phyloP scores from a whole-genome alignment of 768 basidiomycete genomes.

The Leccinum arenicola region DNA sequence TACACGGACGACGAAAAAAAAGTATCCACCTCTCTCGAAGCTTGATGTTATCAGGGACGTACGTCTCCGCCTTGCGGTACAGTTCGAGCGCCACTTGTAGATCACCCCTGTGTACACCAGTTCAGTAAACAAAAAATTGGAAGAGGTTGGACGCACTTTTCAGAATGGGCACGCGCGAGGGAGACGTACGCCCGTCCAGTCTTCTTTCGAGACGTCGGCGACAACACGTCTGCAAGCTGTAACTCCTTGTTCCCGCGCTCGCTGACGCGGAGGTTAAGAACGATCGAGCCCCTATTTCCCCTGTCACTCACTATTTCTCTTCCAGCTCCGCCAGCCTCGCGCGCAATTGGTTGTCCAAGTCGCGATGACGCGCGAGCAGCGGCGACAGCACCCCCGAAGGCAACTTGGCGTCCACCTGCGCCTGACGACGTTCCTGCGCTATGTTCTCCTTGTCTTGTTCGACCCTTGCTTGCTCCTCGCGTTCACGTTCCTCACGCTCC shows the following conservation, averaged over 20 bases:
- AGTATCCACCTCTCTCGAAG: conserved; percentile 85
- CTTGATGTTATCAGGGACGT: conserved; percentile 84
- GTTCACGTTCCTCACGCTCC: conserved; percentile 35
- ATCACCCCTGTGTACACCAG: conserved; percentile 53
- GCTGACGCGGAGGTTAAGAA: conserved; percentile 32
- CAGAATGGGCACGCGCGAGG: conserved; percentile 75
- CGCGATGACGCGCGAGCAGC: conserved; percentile 60
- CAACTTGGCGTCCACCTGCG: conserved; percentile 17
- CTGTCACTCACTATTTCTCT: conserved; percentile 59
- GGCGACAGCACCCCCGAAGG: conserved; percentile 52
- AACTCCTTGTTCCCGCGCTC: conserved; percentile 61
- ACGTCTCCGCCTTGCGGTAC: conserved; percentile 77
- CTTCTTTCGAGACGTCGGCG: conserved; percentile 76
- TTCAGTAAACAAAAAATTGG: background rate
- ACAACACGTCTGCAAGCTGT: conserved; percentile 59
- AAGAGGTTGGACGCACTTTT: conserved; percentile 54
- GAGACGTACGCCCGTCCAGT: conserved; percentile 82
- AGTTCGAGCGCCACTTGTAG: conserved; percentile 77
- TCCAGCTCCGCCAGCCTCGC: conserved; percentile 66
- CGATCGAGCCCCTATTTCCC: conserved; percentile 15
- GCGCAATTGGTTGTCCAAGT: conserved; percentile 67
- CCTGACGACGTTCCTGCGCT: conserved; percentile 6
- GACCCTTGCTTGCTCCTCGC: conserved; percentile 30
- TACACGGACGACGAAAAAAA: conserved; percentile 52
- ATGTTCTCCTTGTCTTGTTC: conserved; percentile 29